Evolutionary conservation across 495 filamentous ascomycete species (phyloP).

Genomic region (Xylaria venustula): DNA sequence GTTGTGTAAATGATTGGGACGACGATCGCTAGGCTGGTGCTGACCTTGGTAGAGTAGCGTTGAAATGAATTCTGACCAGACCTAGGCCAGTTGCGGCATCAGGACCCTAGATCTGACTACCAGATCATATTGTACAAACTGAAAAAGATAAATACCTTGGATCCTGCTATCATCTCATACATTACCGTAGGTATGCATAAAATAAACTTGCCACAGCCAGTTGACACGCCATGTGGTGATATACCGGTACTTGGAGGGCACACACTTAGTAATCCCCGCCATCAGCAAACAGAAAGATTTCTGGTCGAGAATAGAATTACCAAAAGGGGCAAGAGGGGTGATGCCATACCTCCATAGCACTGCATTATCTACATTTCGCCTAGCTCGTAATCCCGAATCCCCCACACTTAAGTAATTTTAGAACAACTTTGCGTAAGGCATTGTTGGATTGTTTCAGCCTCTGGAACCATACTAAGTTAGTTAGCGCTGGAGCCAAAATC

Average conservation of each 20-base stretch:
- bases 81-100: background rate
- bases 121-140: too few species aligned
- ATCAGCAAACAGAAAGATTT: too few species aligned
- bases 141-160: too few species aligned
- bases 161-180: too few species aligned
- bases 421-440: background rate
- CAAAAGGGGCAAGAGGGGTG: background rate
- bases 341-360: background rate
- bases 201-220: too few species aligned
- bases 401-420: conserved; percentile 4
- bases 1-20: background rate
- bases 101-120: too few species aligned
- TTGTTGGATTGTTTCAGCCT: conserved; percentile 5
- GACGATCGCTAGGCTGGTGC: background rate
- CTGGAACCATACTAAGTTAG: too few species aligned
- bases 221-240: too few species aligned
- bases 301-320: background rate
- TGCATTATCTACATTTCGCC: background rate
- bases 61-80: background rate
- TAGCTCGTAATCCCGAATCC: too few species aligned
- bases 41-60: background rate
- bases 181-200: too few species aligned
- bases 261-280: too few species aligned
- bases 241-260: too few species aligned
- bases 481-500: background rate